Evolutionary conservation across 2,329 filamentous ascomycete genomes (phyloP).

Genomic region (Colletotrichum sojae): DNA sequence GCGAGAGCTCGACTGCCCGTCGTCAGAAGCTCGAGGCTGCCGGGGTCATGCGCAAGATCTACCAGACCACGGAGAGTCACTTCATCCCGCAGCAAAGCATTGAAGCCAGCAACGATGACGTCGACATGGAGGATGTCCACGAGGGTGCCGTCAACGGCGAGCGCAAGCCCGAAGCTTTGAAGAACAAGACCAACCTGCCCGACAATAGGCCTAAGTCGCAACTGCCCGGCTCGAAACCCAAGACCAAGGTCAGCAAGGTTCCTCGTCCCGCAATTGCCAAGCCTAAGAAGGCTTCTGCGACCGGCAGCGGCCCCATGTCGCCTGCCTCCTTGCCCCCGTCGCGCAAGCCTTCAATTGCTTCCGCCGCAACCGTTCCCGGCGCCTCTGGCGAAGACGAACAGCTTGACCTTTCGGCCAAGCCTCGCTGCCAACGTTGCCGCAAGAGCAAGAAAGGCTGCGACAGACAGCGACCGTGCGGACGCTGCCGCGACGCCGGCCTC

Average conservation of each 20-base stretch:
- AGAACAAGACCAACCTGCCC: conserved; percentile 50
- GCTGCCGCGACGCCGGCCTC: conserved; percentile 96
- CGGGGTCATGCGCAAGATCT: conserved; percentile 61
- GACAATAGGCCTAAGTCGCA: conserved; percentile 58
- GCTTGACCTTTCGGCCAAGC: conserved; percentile 94
- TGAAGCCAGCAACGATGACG: conserved; percentile 72
- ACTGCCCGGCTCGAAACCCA: conserved; percentile 54
- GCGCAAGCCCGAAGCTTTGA: conserved; percentile 57
- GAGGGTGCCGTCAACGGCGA: conserved; percentile 53
- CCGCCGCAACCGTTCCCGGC: conserved; percentile 62
- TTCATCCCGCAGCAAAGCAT: conserved; percentile 59
- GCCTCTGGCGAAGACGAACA: conserved; percentile 87
- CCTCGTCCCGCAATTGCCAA: conserved; percentile 58
- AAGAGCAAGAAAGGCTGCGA: conserved; percentile 99
- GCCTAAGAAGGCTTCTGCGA: conserved; percentile 62
- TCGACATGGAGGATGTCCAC: conserved; percentile 61
- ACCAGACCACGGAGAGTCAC: conserved; percentile 67
- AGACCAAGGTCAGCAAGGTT: conserved; percentile 60
- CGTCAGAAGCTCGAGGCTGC: conserved; percentile 68
- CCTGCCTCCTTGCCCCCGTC: conserved; percentile 78
- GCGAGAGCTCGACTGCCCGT: conserved; percentile 70
- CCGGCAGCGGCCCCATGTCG: conserved; percentile 65
- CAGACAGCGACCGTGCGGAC: conserved; percentile 92
- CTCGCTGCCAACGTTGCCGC: conserved; percentile 96
- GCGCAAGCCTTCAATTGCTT: conserved; percentile 82